phyloP scores from a whole-genome alignment of 768 basidiomycete species.

The Rhizopogon rudus region DNA sequence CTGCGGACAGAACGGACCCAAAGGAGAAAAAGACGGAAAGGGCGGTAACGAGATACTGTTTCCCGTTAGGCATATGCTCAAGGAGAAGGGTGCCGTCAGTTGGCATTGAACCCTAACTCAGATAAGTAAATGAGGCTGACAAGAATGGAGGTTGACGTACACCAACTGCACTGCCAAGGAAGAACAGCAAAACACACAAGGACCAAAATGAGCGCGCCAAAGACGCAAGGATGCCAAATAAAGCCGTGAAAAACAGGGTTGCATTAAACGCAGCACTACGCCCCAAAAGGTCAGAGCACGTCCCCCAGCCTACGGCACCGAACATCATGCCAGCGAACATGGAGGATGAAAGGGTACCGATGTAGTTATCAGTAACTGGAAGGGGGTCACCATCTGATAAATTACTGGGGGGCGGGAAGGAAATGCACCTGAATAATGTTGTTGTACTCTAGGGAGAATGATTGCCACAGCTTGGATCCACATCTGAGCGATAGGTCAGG shows the following conservation, averaged over 20 bases:
- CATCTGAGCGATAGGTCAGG: slow-evolving; percentile 55
- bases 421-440: slow-evolving; percentile 68
- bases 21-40: slow-evolving; percentile 95
- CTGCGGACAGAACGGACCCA: slow-evolving; percentile 81
- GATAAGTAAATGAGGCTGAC: neutral
- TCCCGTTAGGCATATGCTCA: slow-evolving; percentile 90
- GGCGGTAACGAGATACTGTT: slow-evolving; percentile 87
- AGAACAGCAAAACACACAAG: slow-evolving; percentile 76
- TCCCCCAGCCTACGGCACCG: slow-evolving; percentile 88
- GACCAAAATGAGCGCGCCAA: slow-evolving; percentile 62
- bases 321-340: slow-evolving; percentile 99
- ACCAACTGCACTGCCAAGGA: slow-evolving; percentile 91
- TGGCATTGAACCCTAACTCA: slow-evolving; percentile 82
- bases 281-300: slow-evolving; percentile 87
- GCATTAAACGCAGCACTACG: slow-evolving; percentile 88
- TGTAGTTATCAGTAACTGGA: slow-evolving; percentile 66
- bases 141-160: slow-evolving; percentile 39
- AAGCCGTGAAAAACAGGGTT: slow-evolving; percentile 83
- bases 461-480: slow-evolving; percentile 92
- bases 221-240: slow-evolving; percentile 83
- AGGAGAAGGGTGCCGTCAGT: slow-evolving; percentile 91
- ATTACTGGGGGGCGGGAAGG: slow-evolving; percentile 2
- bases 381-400: slow-evolving; percentile 12
- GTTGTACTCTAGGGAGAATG: slow-evolving; percentile 93
- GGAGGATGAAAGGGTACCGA: slow-evolving; percentile 79